Conservation (phyloP, 192 early-diverging fungal genomes). For the Geranomyces michiganensis region DNA sequence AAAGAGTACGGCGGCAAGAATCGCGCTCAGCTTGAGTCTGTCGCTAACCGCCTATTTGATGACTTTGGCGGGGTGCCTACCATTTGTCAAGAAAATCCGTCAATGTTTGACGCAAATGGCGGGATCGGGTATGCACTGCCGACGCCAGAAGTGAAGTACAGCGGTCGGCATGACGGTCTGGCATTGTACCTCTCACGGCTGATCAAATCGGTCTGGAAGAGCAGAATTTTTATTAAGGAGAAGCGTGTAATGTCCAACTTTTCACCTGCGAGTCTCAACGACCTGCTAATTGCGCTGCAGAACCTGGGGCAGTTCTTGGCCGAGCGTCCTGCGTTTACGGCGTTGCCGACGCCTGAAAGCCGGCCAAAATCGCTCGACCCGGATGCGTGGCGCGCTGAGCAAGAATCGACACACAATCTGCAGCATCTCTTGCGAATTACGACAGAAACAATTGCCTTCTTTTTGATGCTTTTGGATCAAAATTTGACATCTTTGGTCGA, state of each 20-base stretch:
- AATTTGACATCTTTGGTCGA: conserved; percentile 47
- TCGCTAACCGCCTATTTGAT: conserved; percentile 39
- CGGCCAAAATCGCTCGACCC: conserved; percentile 51
- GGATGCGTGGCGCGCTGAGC: conserved; percentile 59
- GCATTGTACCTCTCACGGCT: conserved; percentile 73
- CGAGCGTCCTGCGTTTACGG: conserved; percentile 26
- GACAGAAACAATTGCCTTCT: conserved; percentile 70
- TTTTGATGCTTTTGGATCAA: conserved; percentile 67
- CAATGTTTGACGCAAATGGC: conserved; percentile 44
- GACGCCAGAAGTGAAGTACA: conserved; percentile 53
- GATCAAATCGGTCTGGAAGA: conserved; percentile 76
- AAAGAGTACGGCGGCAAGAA: conserved; percentile 16
- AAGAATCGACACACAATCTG: conserved; percentile 60
- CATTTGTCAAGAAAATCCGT: conserved; percentile 21
- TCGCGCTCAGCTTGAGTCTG: conserved; percentile 20
- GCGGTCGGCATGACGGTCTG: conserved; percentile 76
- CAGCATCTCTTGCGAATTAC: conserved; percentile 58
- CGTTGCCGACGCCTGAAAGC: conserved; percentile 37
- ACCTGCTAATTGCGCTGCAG: conserved; percentile 54
- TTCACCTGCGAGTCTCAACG: conserved; percentile 44
- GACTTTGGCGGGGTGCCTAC: conserved; percentile 47
- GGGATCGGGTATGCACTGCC: conserved; percentile 40
- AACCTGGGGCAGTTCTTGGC: conserved; percentile 55
- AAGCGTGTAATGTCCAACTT: conserved; percentile 35
- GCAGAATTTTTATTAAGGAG: conserved; percentile 16